Evolutionary conservation across 129 eudicot genomes (phyloP).

Genomic region (Lonicera japonica): DNA sequence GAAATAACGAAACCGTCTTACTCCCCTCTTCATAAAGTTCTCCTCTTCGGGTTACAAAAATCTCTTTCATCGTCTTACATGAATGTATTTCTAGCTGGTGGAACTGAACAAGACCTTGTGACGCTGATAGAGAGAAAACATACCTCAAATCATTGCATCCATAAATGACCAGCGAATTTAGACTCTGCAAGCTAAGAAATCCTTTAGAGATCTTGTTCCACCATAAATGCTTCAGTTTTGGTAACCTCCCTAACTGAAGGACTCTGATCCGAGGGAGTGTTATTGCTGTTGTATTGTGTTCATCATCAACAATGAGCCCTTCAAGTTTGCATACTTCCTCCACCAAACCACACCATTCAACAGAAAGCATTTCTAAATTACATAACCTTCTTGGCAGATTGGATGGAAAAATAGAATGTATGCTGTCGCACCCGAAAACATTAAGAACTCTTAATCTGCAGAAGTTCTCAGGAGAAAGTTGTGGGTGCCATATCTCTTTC

Average conservation of each 20-base stretch:
- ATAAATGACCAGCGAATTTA: constrained; percentile 31
- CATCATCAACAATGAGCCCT: constrained; percentile 1
- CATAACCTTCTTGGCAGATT: constrained; percentile 23
- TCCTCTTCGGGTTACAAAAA: constrained; percentile 19
- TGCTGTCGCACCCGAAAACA: constrained; percentile 23
- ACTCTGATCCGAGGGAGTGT: constrained; percentile 29
- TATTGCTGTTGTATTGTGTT: constrained; percentile 16
- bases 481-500: constrained; percentile 30
- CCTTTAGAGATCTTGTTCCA: constrained; percentile 25
- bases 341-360: constrained; percentile 38
- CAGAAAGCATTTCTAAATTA: constrained; percentile 34
- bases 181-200: constrained; percentile 25
- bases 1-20: constrained; percentile 15
- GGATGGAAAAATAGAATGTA: constrained; percentile 24
- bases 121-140: constrained; percentile 25
- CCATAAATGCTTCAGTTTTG: constrained; percentile 32
- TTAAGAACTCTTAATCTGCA: constrained; percentile 30
- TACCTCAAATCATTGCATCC: constrained; percentile 33
- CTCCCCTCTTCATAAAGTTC: constrained; percentile 16
- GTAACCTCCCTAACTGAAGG: constrained; percentile 30
- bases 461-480: constrained; percentile 28
- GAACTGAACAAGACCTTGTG: constrained; percentile 35
- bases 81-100: constrained; percentile 33
- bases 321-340: constrained; percentile 26
- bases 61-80: constrained; percentile 28